Percentiles rank a stretch among this genome's conserved stretches.
Conservation (phyloP, 768 basidiomycete genomes). For the Tricholoma matsutake region DNA sequence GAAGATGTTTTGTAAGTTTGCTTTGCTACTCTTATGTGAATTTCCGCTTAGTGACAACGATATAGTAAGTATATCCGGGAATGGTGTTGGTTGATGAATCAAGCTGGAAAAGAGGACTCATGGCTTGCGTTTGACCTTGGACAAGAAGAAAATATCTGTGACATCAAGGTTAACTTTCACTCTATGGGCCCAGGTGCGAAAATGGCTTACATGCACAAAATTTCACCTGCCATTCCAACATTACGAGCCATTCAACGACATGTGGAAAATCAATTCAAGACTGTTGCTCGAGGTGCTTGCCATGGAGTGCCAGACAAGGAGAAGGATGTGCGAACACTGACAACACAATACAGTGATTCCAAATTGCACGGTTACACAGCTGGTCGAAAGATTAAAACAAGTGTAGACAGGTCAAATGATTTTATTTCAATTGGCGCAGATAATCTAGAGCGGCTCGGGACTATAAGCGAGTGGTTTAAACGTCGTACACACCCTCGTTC, state of each 20-base stretch:
- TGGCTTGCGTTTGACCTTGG: not conserved
- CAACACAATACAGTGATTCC: not conserved
- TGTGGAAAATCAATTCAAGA: conserved; percentile 26
- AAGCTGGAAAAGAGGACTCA: not conserved
- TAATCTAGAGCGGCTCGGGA: not conserved
- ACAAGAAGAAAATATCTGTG: not conserved
- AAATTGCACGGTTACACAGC: not conserved
- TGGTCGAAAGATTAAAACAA: not conserved
- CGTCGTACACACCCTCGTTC: conserved; percentile 3
- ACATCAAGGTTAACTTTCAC: conserved; percentile 19
- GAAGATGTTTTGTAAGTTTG: not conserved
- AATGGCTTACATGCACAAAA: conserved; percentile 29
- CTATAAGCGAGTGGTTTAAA: not conserved
- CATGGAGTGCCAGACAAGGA: conserved; percentile 23
- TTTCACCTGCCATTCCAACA: conserved; percentile 31
- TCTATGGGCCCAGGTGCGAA: conserved; percentile 30
- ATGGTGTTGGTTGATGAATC: not conserved
- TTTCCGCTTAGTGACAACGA: no score
- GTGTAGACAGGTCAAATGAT: not conserved
- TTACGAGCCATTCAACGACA: conserved; percentile 20
- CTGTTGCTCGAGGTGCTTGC: conserved; percentile 20
- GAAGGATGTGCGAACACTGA: conserved; percentile 6
- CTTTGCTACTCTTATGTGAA: not conserved
- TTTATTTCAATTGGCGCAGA: not conserved
- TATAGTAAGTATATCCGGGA: not conserved